Conservation (phyloP, 139 green algal genomes). For the Protoeuglena noctilucae region DNA sequence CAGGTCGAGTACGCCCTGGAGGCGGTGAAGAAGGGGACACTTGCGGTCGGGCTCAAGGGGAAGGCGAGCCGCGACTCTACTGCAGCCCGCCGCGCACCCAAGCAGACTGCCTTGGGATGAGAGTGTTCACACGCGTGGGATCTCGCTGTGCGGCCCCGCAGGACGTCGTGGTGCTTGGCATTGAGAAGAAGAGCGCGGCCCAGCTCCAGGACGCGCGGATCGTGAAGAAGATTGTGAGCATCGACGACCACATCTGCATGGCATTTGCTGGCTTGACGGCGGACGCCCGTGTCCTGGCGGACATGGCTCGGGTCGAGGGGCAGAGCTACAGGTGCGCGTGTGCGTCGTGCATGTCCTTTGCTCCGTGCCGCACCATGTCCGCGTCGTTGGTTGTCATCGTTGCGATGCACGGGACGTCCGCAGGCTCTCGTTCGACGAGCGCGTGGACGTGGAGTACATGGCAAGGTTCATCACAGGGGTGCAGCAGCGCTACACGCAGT, state of each 20-base stretch:
- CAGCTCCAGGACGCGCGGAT: slow-evolving; percentile 90
- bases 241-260: slow-evolving; percentile 93
- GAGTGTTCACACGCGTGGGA: too few species aligned
- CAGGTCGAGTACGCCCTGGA: slow-evolving; percentile 98
- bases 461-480: slow-evolving; percentile 69
- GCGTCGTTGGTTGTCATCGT: too few species aligned
- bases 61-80: too few species aligned
- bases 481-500: slow-evolving; percentile 96
- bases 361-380: too few species aligned
- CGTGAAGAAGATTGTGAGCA: slow-evolving; percentile 86
- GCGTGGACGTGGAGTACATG: slow-evolving; percentile 75
- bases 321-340: slow-evolving; percentile 48
- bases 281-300: slow-evolving; percentile 89
- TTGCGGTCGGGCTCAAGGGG: slow-evolving; percentile 84
- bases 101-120: slow-evolving; percentile 8
- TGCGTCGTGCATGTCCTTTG: too few species aligned
- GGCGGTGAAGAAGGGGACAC: slow-evolving; percentile 81
- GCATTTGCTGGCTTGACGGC: slow-evolving; percentile 91
- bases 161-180: slow-evolving; percentile 78
- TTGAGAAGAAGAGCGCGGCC: slow-evolving; percentile 88
- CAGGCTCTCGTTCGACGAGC: slow-evolving; percentile 70
- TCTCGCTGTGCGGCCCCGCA: too few species aligned
- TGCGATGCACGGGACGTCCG: too few species aligned
- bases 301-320: slow-evolving; percentile 74
- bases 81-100: too few species aligned